These are phyloP conservation scores for Yarrowia deformans DNA, from an alignment of 805 yeast species.

Conservation along the genomic window DNA sequence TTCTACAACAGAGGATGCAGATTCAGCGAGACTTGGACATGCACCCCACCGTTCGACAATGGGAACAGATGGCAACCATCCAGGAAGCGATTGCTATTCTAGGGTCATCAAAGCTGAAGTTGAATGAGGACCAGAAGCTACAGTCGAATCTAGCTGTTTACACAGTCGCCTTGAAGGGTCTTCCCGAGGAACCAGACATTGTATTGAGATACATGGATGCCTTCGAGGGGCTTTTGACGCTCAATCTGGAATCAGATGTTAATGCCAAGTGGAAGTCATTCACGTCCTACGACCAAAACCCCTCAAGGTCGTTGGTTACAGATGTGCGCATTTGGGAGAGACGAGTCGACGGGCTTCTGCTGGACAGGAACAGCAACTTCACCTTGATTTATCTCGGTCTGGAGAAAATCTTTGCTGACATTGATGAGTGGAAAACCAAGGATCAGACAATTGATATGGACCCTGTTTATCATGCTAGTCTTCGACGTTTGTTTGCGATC, in stretches of 20 bases:
- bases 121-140: slow-evolving; percentile 19
- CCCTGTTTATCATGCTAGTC: slow-evolving; percentile 10
- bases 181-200: slow-evolving; percentile 13
- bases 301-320: neutral
- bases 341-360: neutral
- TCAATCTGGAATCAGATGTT: neutral
- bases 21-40: slow-evolving; percentile 22
- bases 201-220: slow-evolving; percentile 21
- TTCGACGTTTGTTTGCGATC: neutral
- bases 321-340: slow-evolving; percentile 15
- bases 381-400: neutral
- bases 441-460: neutral
- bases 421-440: neutral
- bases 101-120: slow-evolving; percentile 7
- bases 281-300: neutral
- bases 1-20: slow-evolving; percentile 1
- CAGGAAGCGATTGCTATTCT: slow-evolving; percentile 19
- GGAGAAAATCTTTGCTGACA: slow-evolving; percentile 2
- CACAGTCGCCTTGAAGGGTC: slow-evolving; percentile 4
- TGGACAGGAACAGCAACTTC: slow-evolving; percentile 4
- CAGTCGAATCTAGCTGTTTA: slow-evolving; percentile 9
- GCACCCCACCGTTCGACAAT: slow-evolving; percentile 2
- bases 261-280: slow-evolving; percentile 12
- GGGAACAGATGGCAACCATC: slow-evolving; percentile 17
- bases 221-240: neutral